Evolutionary conservation across 768 basidiomycete species (phyloP), one percentile per base, ranked within the genome.

Genomic region (Austroboletus festivus): DNA sequence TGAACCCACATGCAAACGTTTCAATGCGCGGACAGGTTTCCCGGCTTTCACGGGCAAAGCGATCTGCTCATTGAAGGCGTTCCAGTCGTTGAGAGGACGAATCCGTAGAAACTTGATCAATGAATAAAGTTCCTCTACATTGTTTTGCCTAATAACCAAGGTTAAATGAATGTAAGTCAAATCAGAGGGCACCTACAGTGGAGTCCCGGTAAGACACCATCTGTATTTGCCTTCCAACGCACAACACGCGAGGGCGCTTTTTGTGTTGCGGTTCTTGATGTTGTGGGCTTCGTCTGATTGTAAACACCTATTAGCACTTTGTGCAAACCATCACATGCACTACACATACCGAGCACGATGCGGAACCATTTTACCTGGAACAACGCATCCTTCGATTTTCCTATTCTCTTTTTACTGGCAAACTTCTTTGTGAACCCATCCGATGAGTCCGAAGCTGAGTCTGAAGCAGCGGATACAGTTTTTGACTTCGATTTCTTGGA

Each of bases 141-240:
- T 85, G 71, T 99, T 98, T 74, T 98, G 86, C 78, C 83, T 86
- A 34, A 38, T 23, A 18, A 21, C 41, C 3, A 40, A 9, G 3
- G 11, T 11, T 19, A 22, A 48, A 22, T 42, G 24, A 46, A 44
- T 58, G 5, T 4, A 4, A 19, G 18, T 19, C 30, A 45, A 28
- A 4, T 38, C 42, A 34, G 23, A 37, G 19, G 18, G 5, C 24
- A 52, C 70, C 31, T 55, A 84, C 85, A 89, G 78, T 0, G 88
- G 86, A 18, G 88, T 89, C 23, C 87, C 93, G 6, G 90, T 93
- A 47, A 94, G 69, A 64, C 86, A 89, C 93, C 93, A 96, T 45
- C 89, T 76, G 65, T 78, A 93, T 59, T 87, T 89, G 13, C 79
- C 78, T 40, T 83, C 66, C n/a, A 95, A 72, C 6, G 75, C 86